A percentile compares a stretch with the other conserved stretches of the same genome.
phyloP scores from a whole-genome alignment of 345 rosid genomes.

The Eucalyptus marginata region DNA sequence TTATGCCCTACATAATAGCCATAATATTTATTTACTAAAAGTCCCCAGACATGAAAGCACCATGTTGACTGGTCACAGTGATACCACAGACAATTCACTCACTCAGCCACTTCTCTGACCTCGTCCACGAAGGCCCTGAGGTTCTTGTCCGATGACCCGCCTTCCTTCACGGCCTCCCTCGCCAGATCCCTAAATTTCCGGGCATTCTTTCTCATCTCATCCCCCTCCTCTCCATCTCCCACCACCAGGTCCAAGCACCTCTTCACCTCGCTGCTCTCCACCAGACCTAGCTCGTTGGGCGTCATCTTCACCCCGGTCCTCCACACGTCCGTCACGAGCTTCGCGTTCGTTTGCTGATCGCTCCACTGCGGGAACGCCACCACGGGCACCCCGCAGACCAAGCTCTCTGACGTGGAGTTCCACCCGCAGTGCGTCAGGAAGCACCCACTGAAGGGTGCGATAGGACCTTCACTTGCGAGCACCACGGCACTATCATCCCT shows the following conservation, averaged over 20 bases:
- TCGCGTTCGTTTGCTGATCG: constrained; percentile 17
- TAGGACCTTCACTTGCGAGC: constrained; percentile 23
- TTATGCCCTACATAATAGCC: background rate
- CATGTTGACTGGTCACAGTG: background rate
- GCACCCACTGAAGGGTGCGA: constrained; percentile 15
- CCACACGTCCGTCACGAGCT: constrained; percentile 17
- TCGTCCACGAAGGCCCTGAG: constrained; percentile 1
- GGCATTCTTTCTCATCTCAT: background rate
- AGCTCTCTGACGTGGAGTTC: constrained; percentile 24
- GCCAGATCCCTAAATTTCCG: background rate
- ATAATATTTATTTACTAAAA: background rate
- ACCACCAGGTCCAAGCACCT: background rate
- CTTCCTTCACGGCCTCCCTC: background rate
- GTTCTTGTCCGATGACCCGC: constrained; percentile 7
- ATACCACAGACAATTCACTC: background rate
- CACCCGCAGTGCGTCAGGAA: constrained; percentile 29
- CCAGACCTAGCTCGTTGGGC: background rate
- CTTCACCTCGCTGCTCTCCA: constrained; percentile 15
- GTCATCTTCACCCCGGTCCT: constrained; percentile 1
- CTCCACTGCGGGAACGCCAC: constrained; percentile 17
- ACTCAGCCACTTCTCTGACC: background rate
- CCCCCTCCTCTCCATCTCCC: background rate
- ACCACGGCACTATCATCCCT: constrained; percentile 25
- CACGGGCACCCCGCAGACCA: constrained; percentile 11
- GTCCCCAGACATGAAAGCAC: background rate